phyloP scores from a whole-genome alignment of 164 flowering plant species.

The Magnolia officinalis region DNA sequence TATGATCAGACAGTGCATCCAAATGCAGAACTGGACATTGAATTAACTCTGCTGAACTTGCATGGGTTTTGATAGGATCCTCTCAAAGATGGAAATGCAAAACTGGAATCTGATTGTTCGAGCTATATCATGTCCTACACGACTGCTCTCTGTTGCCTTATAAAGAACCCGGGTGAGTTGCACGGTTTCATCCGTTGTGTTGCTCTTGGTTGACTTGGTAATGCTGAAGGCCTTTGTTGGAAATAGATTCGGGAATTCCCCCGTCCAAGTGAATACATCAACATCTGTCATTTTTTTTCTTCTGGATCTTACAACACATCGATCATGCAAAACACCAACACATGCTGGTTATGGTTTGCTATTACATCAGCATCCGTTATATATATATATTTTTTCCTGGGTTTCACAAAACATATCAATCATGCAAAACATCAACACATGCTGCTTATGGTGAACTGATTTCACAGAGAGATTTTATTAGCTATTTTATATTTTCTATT shows the following conservation, averaged over 20 bases:
- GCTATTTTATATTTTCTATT: neutral
- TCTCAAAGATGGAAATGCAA: conserved; percentile 22
- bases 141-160: conserved; percentile 54
- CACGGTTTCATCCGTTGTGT: neutral
- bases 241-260: neutral
- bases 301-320: too few species aligned
- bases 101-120: conserved; percentile 26
- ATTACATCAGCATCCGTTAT: neutral
- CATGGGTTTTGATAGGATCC: conserved; percentile 31
- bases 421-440: neutral
- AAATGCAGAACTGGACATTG: neutral
- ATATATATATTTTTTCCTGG: too few species aligned
- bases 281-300: neutral
- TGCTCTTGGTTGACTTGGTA: neutral
- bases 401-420: neutral
- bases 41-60: neutral
- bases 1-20: too few species aligned
- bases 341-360: neutral
- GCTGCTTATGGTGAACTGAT: neutral
- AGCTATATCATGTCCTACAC: conserved; percentile 38
- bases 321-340: neutral
- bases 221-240: neutral
- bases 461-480: too few species aligned
- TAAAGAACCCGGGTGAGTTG: conserved; percentile 63
- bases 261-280: neutral